Base-by-base conservation (phyloP, 2,329 filamentous ascomycete species). In the Beauveria varroae region DNA sequence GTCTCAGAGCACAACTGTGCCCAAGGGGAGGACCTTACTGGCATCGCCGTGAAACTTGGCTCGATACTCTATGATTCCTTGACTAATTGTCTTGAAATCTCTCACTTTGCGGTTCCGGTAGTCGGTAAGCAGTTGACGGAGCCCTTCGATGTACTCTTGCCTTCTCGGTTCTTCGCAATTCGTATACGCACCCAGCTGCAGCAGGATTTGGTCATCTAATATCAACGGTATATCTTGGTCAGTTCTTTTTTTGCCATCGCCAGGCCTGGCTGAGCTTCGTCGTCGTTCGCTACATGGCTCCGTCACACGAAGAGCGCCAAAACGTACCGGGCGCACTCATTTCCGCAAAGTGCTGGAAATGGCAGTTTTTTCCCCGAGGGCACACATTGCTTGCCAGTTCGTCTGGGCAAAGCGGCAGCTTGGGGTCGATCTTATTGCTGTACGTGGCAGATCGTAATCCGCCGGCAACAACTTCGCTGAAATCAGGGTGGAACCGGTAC, bases 361-460 rank as follows among this genome's bases (percentile, higher is more conserved):
- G 77, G 76, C 95, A 99, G 60, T 83, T 79, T 63, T 77, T 72
- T 70, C 93, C 90, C 67, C 88, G 87, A 34, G 81, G 74, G 65
- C 95, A 98, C 66, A 80, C 78, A 63, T 86, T 85, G 57, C 86
- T 86, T 53, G 81, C 79, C 64, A 90, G 77, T 73, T 96, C 90
- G 68, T 85, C 88, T 43, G 86, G 87, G 74, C 95, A 99, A 54
- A 98, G 71, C 64, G 84, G 83, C 67, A 83, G 86, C 63, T 85
- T 80, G 26, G 86, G 81, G 71, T 97, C 86, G 74, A 99, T 96
- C 67, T 87, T 88, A 75, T 96, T 90, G 76, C 91, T 97, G 77
- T 93, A 98, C 49, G 93, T 98, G 78, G 96, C 81, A 65, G 95
- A 98, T 71, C 89, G 87, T 70, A 92, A 88, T 49, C 93, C 93